phyloP scores from a whole-genome alignment of 257 asterid species.

The Verbascum thapsus region DNA sequence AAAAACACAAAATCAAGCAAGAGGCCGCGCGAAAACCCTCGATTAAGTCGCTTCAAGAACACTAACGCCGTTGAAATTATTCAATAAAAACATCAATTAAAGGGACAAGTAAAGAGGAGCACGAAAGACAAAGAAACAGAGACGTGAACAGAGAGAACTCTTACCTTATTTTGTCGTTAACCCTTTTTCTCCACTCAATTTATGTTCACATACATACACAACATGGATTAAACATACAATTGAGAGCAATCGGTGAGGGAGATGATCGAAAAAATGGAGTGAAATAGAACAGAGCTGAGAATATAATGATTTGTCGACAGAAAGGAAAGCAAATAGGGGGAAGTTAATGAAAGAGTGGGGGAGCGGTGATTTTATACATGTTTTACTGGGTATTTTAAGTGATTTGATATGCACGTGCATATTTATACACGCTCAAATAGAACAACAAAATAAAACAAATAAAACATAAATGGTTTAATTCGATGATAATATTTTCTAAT shows the following conservation, averaged over 20 bases:
- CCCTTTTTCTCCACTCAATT: constrained; percentile 28
- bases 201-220: not conserved
- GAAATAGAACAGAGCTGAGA: no score
- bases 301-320: constrained; percentile 28
- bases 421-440: not conserved
- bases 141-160: constrained; percentile 39
- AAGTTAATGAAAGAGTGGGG: constrained; percentile 24
- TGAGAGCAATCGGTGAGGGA: not conserved
- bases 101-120: not conserved
- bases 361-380: constrained; percentile 28
- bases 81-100: constrained; percentile 23
- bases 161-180: not conserved
- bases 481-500: constrained; percentile 3
- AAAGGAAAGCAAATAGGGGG: constrained; percentile 22
- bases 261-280: constrained; percentile 5
- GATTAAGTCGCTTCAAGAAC: not conserved
- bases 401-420: constrained; percentile 33
- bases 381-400: constrained; percentile 17
- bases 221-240: not conserved
- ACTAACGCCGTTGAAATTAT: not conserved
- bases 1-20: not conserved
- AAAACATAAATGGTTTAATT: not conserved
- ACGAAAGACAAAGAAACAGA: constrained; percentile 16
- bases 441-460: not conserved
- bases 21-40: constrained; percentile 21